phyloP scores from a whole-genome alignment of 129 eudicot genomes.

The Daucus carota region DNA sequence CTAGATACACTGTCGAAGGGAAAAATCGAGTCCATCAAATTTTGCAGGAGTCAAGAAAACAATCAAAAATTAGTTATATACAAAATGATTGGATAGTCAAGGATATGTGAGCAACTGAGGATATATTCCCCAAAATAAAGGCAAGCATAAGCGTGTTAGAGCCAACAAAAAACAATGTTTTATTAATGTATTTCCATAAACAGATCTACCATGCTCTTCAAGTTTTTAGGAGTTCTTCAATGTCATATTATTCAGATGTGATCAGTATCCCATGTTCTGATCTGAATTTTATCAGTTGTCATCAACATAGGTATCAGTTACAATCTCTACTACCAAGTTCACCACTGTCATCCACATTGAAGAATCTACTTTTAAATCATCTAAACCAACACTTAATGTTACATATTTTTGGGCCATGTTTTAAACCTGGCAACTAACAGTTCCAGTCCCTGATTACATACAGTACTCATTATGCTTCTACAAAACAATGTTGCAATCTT shows the following conservation, averaged over 20 bases:
- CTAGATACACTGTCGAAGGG: constrained; percentile 32
- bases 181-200: not conserved
- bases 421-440: not conserved
- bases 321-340: not conserved
- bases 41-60: not conserved
- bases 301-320: not conserved
- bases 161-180: not conserved
- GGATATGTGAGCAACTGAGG: not conserved
- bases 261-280: not conserved
- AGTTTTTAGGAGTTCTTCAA: not conserved
- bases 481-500: not conserved
- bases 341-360: not conserved
- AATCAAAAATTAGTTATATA: not conserved
- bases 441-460: not conserved
- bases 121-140: not conserved
- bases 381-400: not conserved
- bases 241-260: too few relatives aligned
- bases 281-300: not conserved
- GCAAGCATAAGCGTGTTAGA: not conserved
- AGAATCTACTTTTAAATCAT: not conserved
- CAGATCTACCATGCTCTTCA: not conserved
- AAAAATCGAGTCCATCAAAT: not conserved
- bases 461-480: not conserved
- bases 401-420: not conserved
- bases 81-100: not conserved